phyloP scores from a whole-genome alignment of 2,329 filamentous ascomycete genomes.

The Paraconiothyrium sp. region DNA sequence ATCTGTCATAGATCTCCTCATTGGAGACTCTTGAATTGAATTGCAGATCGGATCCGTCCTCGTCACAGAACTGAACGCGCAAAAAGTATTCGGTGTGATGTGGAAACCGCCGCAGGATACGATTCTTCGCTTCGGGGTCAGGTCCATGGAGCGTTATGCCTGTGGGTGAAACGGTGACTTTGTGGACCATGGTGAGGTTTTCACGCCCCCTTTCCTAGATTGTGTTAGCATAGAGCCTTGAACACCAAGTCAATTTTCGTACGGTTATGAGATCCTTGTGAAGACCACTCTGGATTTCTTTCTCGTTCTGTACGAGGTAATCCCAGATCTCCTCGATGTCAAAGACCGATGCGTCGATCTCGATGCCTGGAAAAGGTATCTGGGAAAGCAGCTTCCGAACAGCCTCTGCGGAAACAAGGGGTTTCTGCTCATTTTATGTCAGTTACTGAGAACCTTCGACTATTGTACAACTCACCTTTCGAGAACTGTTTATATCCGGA shows the following conservation, averaged over 20 bases:
- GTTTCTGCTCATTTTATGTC: slow-evolving; percentile 2
- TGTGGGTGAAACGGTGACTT: slow-evolving; percentile 39
- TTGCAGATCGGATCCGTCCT: slow-evolving; percentile 70
- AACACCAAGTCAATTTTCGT: neutral
- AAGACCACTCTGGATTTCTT: slow-evolving; percentile 9
- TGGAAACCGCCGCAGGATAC: slow-evolving; percentile 22
- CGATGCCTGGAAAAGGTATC: slow-evolving; percentile 19
- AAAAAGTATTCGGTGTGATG: slow-evolving; percentile 21
- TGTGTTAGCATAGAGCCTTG: neutral
- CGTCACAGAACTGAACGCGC: slow-evolving; percentile 75
- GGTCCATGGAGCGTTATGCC: slow-evolving; percentile 54
- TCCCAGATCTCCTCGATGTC: slow-evolving; percentile 18
- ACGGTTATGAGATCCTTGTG: slow-evolving; percentile 7
- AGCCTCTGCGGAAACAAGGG: slow-evolving; percentile 19
- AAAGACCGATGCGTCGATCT: slow-evolving; percentile 17
- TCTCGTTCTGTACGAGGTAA: slow-evolving; percentile 17
- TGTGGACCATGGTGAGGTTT: slow-evolving; percentile 11
- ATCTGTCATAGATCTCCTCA: slow-evolving; percentile 50
- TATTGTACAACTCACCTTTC: neutral
- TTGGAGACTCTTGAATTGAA: slow-evolving; percentile 57
- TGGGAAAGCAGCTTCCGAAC: slow-evolving; percentile 21
- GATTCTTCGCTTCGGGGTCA: slow-evolving; percentile 64
- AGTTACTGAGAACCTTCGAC: neutral
- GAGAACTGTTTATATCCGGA: neutral
- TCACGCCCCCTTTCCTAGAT: neutral